Evolutionary conservation across 108 stramenopile genomes (phyloP).

Genomic region (Discostella stelligeroides): DNA sequence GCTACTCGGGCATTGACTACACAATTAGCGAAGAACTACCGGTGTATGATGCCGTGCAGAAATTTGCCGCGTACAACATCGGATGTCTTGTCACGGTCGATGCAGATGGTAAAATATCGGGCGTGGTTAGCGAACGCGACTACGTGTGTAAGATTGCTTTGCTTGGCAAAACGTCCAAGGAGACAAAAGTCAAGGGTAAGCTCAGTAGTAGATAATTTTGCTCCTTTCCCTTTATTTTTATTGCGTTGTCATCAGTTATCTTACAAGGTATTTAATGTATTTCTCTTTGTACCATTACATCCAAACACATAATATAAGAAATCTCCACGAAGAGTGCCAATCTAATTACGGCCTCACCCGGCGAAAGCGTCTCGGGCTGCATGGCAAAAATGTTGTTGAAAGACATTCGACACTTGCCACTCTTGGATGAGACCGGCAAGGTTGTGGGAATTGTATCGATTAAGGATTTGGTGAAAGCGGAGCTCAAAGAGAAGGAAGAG

Average conservation of each 20-base stretch:
- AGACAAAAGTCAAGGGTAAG: constrained; percentile 47
- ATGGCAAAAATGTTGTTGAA: constrained; percentile 78
- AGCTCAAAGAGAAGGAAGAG: constrained; percentile 50
- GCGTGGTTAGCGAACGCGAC: constrained; percentile 71
- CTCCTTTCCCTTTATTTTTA: background rate
- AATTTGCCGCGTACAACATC: constrained; percentile 88
- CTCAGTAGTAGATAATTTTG: background rate
- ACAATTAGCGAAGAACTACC: constrained; percentile 78
- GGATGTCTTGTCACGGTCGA: constrained; percentile 67
- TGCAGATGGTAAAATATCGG: constrained; percentile 56
- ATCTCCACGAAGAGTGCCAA: constrained; percentile 66
- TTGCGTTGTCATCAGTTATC: too few species aligned
- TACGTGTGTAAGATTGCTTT: constrained; percentile 75
- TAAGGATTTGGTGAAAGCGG: constrained; percentile 58
- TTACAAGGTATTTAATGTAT: too few species aligned
- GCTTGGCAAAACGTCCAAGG: constrained; percentile 62
- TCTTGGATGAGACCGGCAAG: constrained; percentile 57
- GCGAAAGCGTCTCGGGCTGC: constrained; percentile 59
- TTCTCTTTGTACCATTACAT: too few species aligned
- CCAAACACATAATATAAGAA: constrained; percentile 25
- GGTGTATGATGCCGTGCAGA: constrained; percentile 92
- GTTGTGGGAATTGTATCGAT: constrained; percentile 54
- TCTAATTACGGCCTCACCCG: constrained; percentile 58
- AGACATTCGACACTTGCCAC: constrained; percentile 71
- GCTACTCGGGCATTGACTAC: constrained; percentile 89